Percentiles rank a stretch among this genome's conserved stretches.
phyloP scores from a whole-genome alignment of 352 stramenopile species.

The Phytophthora citrophthora region DNA sequence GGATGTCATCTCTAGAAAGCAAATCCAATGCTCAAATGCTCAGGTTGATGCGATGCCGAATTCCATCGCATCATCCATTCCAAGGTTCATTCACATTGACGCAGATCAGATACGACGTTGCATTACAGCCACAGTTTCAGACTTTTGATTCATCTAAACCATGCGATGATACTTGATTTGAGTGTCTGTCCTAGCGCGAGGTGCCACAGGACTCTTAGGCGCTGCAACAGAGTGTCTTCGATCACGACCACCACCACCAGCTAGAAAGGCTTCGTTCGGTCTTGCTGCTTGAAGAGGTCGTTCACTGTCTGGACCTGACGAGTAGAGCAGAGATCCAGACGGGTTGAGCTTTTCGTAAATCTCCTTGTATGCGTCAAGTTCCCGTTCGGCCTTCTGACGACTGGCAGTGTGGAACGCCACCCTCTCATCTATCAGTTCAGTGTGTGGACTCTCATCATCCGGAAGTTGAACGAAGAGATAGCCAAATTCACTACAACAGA shows the following conservation, averaged over 20 bases:
- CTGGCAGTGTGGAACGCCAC: conserved; percentile 10
- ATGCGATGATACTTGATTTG: conserved; percentile 19
- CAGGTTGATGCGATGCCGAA: not conserved
- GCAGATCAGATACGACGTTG: not conserved
- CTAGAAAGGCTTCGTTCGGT: conserved; percentile 33
- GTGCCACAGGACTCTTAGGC: conserved; percentile 13
- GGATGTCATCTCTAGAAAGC: no score
- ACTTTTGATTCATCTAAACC: conserved; percentile 4
- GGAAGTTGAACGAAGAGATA: conserved; percentile 45
- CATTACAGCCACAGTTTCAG: no score
- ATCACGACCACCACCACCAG: conserved; percentile 12
- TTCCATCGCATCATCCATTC: not conserved
- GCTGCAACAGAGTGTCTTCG: conserved; percentile 18
- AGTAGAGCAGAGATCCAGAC: conserved; percentile 9
- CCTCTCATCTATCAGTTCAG: conserved; percentile 13
- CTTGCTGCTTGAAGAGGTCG: conserved; percentile 25
- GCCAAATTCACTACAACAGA: conserved; percentile 32
- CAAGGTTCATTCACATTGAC: not conserved
- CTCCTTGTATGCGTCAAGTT: conserved; percentile 30
- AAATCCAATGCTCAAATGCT: not conserved
- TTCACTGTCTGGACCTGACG: conserved; percentile 8
- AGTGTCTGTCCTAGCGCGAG: conserved; percentile 2
- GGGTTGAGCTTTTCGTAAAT: conserved; percentile 33
- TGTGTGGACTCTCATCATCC: conserved; percentile 24
- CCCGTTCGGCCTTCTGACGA: conserved; percentile 26